phyloP scores from a whole-genome alignment of 2,329 filamentous ascomycete species.

The Microdochium trichocladiopsis region DNA sequence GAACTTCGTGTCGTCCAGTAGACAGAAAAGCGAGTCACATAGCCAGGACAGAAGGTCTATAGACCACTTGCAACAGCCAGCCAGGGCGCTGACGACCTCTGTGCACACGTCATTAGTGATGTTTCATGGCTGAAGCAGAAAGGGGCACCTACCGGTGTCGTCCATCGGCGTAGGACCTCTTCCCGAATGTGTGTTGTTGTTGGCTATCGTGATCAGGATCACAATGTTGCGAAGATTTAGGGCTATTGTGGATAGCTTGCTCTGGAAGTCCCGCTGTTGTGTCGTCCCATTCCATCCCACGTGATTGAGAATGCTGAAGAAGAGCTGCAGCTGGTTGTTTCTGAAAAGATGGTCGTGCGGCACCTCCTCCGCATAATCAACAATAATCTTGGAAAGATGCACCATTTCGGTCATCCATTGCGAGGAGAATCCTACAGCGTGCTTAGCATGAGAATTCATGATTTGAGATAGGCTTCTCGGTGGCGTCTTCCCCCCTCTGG shows the following conservation, averaged over 20 bases:
- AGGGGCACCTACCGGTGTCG: slow-evolving; percentile 44
- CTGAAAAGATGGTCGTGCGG: slow-evolving; percentile 66
- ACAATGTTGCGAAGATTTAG: slow-evolving; percentile 69
- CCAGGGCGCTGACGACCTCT: slow-evolving; percentile 67
- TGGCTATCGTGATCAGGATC: slow-evolving; percentile 58
- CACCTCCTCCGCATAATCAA: slow-evolving; percentile 76
- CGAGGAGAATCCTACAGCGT: slow-evolving; percentile 44
- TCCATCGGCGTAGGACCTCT: slow-evolving; percentile 55
- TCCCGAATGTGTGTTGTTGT: slow-evolving; percentile 44
- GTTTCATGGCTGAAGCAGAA: neutral
- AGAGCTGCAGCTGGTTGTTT: slow-evolving; percentile 66
- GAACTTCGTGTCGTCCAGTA: slow-evolving; percentile 45
- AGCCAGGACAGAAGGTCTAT: slow-evolving; percentile 63
- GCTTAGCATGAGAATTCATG: slow-evolving; percentile 1
- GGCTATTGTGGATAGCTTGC: slow-evolving; percentile 68
- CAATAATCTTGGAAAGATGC: slow-evolving; percentile 60
- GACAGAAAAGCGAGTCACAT: slow-evolving; percentile 48
- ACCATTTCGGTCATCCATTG: slow-evolving; percentile 62
- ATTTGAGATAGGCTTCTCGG: too few species aligned
- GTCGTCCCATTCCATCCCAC: slow-evolving; percentile 65
- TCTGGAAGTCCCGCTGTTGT: slow-evolving; percentile 54
- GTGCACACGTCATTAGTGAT: slow-evolving; percentile 6
- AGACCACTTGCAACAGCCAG: slow-evolving; percentile 73
- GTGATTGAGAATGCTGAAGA: slow-evolving; percentile 71
- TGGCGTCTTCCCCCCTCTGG: too few species aligned